Evolutionary conservation across 768 basidiomycete species (phyloP).

Genomic region (Psilocybe subaeruginosa): DNA sequence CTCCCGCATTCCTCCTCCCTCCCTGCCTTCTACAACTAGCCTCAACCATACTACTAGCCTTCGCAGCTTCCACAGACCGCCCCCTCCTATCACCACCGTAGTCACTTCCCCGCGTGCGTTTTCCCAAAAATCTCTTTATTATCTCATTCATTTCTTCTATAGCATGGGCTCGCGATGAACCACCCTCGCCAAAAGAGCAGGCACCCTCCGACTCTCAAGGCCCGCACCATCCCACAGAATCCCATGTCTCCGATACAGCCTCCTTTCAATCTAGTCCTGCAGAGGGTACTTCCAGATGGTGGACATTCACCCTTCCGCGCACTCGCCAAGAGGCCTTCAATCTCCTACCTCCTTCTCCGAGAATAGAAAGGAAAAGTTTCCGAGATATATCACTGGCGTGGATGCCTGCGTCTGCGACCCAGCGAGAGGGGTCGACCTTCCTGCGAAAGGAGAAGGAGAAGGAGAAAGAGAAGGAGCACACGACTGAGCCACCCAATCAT

Average conservation of each 20-base stretch:
- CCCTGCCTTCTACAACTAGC: constrained; percentile 37
- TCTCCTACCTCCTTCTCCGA: constrained; percentile 23
- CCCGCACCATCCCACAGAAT: constrained; percentile 35
- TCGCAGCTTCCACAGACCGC: constrained; percentile 35
- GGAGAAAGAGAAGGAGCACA: constrained; percentile 21
- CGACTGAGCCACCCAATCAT: constrained; percentile 15
- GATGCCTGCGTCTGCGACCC: constrained; percentile 44
- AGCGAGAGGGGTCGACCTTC: constrained; percentile 37
- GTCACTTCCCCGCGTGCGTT: constrained; percentile 71
- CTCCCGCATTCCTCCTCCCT: constrained; percentile 34
- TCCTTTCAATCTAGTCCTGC: constrained; percentile 54
- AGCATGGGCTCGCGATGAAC: constrained; percentile 89
- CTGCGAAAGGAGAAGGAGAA: constrained; percentile 35
- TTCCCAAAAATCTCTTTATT: constrained; percentile 16
- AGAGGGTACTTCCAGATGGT: constrained; percentile 63
- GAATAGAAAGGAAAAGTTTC: constrained; percentile 38
- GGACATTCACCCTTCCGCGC: constrained; percentile 72
- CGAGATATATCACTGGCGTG: constrained; percentile 54
- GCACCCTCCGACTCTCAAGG: constrained; percentile 26
- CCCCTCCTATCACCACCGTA: constrained; percentile 55
- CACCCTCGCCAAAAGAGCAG: constrained; percentile 68
- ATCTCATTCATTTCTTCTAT: constrained; percentile 5
- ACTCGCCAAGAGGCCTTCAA: constrained; percentile 27
- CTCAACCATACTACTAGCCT: constrained; percentile 34
- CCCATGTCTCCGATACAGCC: constrained; percentile 53